A percentile compares a stretch with the other conserved stretches of the same genome.
These are phyloP conservation scores for Chaetomiaceae sp. DNA, from an alignment of 2,329 filamentous ascomycete species.

Conservation along the genomic window DNA sequence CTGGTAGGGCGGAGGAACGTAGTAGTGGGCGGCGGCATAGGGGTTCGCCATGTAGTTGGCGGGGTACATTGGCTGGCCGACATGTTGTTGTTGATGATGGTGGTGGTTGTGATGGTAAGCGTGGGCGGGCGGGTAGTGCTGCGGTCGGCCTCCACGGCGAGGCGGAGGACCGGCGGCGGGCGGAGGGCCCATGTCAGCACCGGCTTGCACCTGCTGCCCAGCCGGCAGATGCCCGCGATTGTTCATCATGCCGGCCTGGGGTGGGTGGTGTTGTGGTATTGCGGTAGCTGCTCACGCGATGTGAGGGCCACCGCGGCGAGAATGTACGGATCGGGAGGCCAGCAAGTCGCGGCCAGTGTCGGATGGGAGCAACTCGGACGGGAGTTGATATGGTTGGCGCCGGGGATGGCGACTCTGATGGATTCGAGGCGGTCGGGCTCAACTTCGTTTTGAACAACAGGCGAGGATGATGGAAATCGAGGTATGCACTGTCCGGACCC, in stretches of 20 bases:
- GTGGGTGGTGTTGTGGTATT: slow-evolving; percentile 26
- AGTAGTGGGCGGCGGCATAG: slow-evolving; percentile 28
- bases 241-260: slow-evolving; percentile 74
- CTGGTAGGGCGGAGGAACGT: slow-evolving; percentile 55
- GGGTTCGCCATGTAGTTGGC: slow-evolving; percentile 39
- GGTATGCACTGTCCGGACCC: neutral
- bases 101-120: slow-evolving; percentile 11
- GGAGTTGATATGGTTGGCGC: slow-evolving; percentile 10
- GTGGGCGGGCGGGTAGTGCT: slow-evolving; percentile 32
- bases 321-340: slow-evolving; percentile 10
- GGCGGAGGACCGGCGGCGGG: slow-evolving; percentile 29
- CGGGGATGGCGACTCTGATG: slow-evolving; percentile 5
- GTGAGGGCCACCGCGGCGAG: slow-evolving; percentile 31
- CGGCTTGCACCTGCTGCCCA: slow-evolving; percentile 60
- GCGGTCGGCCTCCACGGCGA: slow-evolving; percentile 33
- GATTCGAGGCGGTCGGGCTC: too few relatives aligned
- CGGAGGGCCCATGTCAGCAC: slow-evolving; percentile 31
- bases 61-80: slow-evolving; percentile 44
- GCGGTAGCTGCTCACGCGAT: slow-evolving; percentile 32
- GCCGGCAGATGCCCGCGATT: slow-evolving; percentile 67
- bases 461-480: too few relatives aligned
- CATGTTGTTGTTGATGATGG: slow-evolving; percentile 37
- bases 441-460: neutral
- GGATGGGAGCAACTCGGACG: slow-evolving; percentile 3
- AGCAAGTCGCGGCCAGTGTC: slow-evolving; percentile 9